Base-by-base conservation (phyloP, 345 rosid genomes). In the Populus simonii region DNA sequence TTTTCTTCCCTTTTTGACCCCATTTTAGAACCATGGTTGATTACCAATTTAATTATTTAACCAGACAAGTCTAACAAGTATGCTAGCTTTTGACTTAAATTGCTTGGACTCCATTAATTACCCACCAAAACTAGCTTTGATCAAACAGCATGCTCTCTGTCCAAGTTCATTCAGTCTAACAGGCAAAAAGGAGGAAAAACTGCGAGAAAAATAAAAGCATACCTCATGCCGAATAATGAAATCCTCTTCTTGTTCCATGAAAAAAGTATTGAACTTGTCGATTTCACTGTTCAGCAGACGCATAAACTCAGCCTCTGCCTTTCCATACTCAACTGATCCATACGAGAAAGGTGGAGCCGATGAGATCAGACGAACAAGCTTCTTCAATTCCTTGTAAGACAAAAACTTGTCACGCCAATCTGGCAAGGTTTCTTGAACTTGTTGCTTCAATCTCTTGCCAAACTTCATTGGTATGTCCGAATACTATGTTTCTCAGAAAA, bases 161-260 rank as follows among this genome's bases (percentile, higher is more conserved):
- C n/a, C 0, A 5, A 72, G 23, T 8, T 8, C 75, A 22, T 5
- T 2, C 75, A 33, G 29, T 43, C 31, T 11, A 12, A 33, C 29
- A 33, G 18, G 5, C 18, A 9, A 59, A 59, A 12, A 10, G 23
- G 65, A 59, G 29, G 65, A 23, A n/a, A 23, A n/a, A 59, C 29
- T 59, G 31, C 13, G 2, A 62, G 51, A 39, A 15, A 22, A 13
- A 77, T 23, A 1, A 4, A 20, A 15, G 18, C 11, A 73, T 81
- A 92, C 98, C 94, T 89, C 85, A 47, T 90, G 92, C 49, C 86
- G 83, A 82, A 93, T 93, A 80, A 95, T 84, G 89, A 90, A 93
- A 81, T 93, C 99, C 86, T 95, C 98, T 84, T 93, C 98, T 80
- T 92, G 88, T 80, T 91, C 98, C 73, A 92, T 83, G 81, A 93